phyloP scores from a whole-genome alignment of 768 basidiomycete species.

The Dioszegia hungarica region DNA sequence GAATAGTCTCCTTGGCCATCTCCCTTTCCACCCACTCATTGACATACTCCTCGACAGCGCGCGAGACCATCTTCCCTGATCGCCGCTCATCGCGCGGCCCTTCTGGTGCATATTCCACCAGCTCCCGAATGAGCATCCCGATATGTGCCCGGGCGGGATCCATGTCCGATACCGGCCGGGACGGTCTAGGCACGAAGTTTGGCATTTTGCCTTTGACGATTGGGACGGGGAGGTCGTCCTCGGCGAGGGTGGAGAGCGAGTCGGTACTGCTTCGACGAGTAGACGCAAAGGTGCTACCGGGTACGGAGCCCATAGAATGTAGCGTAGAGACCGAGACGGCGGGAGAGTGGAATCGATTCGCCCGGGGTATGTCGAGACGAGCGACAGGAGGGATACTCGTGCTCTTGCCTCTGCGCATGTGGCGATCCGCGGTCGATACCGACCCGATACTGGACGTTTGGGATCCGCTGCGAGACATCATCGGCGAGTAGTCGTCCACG shows the following conservation, averaged over 20 bases:
- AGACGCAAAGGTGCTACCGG: no score
- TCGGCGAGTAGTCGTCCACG: not conserved
- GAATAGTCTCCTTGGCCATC: constrained; percentile 11
- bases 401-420: not conserved
- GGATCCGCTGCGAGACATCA: not conserved
- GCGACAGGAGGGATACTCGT: not conserved
- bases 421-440: not conserved
- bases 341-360: not conserved
- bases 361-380: not conserved
- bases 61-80: constrained; percentile 4
- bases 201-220: not conserved
- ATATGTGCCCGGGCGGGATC: constrained; percentile 10
- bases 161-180: not conserved
- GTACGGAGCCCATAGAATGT: constrained; percentile 1
- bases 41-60: constrained; percentile 10
- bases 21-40: constrained; percentile 17
- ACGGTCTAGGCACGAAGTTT: not conserved
- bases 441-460: not conserved
- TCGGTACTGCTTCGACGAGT: not conserved
- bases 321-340: constrained; percentile 3
- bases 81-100: not conserved
- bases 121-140: constrained; percentile 22
- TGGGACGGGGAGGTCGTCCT: not conserved
- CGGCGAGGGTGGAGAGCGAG: not conserved
- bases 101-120: constrained; percentile 18